A percentile compares a stretch with the other conserved stretches of the same genome.
phyloP scores from a whole-genome alignment of 2,329 filamentous ascomycete genomes.

The Albophoma yamanashiensis region DNA sequence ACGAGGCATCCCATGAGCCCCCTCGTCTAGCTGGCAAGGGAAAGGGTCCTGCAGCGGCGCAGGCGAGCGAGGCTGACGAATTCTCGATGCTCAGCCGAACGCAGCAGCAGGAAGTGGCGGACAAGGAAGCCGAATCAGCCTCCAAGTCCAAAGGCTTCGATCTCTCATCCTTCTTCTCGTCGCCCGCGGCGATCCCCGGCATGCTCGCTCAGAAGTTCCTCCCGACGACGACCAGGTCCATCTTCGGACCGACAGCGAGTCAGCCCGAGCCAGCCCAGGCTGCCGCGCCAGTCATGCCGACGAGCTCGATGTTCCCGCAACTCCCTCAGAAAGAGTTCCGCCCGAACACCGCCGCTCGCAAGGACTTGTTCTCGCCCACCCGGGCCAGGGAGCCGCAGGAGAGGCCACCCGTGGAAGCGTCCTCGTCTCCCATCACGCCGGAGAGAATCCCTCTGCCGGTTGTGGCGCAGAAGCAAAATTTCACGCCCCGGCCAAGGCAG shows the following conservation, averaged over 20 bases:
- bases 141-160: constrained; percentile 29
- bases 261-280: constrained; percentile 9
- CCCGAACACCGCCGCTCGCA: constrained; percentile 18
- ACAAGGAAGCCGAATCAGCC: constrained; percentile 10
- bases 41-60: neutral
- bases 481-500: constrained; percentile 31
- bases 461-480: constrained; percentile 37
- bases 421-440: constrained; percentile 17
- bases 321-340: constrained; percentile 19
- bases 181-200: constrained; percentile 32
- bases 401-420: neutral
- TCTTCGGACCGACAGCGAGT: constrained; percentile 6
- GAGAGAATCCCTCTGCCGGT: constrained; percentile 21
- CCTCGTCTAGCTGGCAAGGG: constrained; percentile 3
- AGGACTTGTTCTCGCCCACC: constrained; percentile 25
- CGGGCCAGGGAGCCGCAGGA: neutral
- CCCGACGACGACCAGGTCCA: constrained; percentile 11
- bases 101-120: constrained; percentile 8
- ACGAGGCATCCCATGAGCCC: constrained; percentile 5
- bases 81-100: constrained; percentile 32
- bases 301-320: constrained; percentile 30
- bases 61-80: constrained; percentile 23
- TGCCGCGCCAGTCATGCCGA: constrained; percentile 15
- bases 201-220: constrained; percentile 20
- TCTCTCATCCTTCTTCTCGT: constrained; percentile 47